A percentile compares a stretch with the other conserved stretches of the same genome.
Evolutionary conservation across 495 filamentous ascomycete genomes (phyloP).

Genomic region (Hypoxylon fragiforme): DNA sequence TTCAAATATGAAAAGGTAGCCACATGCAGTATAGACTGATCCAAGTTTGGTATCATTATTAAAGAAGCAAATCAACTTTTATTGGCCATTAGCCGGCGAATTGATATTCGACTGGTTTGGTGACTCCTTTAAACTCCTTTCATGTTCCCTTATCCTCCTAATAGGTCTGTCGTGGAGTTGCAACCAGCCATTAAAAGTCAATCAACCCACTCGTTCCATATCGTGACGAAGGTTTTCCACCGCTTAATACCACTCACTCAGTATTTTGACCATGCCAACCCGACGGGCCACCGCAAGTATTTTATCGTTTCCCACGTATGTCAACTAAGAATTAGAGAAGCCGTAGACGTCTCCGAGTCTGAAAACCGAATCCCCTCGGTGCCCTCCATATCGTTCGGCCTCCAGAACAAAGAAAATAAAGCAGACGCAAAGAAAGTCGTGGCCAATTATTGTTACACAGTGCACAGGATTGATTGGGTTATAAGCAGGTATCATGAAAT

Average conservation of each 20-base stretch:
- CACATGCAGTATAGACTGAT: constrained; percentile 7
- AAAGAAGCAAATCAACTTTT: constrained; percentile 33
- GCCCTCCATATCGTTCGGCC: constrained; percentile 8
- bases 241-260: constrained; percentile 13
- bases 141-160: constrained; percentile 21
- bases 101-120: constrained; percentile 12
- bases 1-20: no score
- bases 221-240: constrained; percentile 13
- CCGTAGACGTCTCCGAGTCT: constrained; percentile 10
- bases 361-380: constrained; percentile 21
- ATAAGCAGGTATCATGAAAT: constrained; percentile 18
- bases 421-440: constrained; percentile 23
- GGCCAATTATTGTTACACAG: constrained; percentile 30
- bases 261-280: constrained; percentile 13
- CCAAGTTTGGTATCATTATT: constrained; percentile 6
- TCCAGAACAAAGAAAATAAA: constrained; percentile 14
- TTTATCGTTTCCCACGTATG: constrained; percentile 17
- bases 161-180: constrained; percentile 16
- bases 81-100: constrained; percentile 29
- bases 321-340: constrained; percentile 30
- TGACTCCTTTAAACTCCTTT: constrained; percentile 35
- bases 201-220: constrained; percentile 18
- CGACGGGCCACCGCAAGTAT: constrained; percentile 13
- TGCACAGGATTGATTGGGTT: constrained; percentile 6
- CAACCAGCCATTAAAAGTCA: constrained; percentile 13